Base-by-base conservation (phyloP, 805 yeast genomes). In the Cephaloascus albidus region DNA sequence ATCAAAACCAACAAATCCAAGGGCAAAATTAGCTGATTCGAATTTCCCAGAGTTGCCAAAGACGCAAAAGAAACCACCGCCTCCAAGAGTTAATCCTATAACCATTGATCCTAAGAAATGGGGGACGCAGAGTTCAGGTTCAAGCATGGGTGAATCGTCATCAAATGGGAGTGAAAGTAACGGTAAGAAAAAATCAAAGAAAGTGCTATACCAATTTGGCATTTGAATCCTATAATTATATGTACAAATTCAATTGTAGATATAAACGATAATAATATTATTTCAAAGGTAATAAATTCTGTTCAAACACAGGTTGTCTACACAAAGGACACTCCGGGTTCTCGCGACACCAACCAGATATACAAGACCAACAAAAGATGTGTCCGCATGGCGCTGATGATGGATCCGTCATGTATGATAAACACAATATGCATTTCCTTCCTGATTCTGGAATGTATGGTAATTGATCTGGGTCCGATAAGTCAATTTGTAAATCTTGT, bases 341-440 rank as follows among this genome's bases (percentile, higher is more conserved):
- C 47, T 88, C 96, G 45, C 86, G 68, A 42, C 88, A 76, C 97
- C 97, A 90, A 49, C 85, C 95, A 4, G 78, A 69, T 3, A 88
- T 78, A 55, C 97, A 90, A 4, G 66, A 68, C 97, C 97, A 90
- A 60, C 98, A 90, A 57, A 85, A 90, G 14, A 86, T 42, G 56
- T 90, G 98, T 0, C 97, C 98, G 60, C 98, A 90, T 3, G 80
- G 74, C 0, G 95, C 87, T 43, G 85, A 76, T 1, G 95, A 67
- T 3, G 98, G 97, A 44, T 85, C 76, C 1, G 61, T 67, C 93
- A 90, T 85, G 14, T 72, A 68, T 6, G 84, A 79, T 18, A 90
- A 68, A 55, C 98, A 90, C 17, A 93, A 68, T 72, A 88, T 82
- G 54, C 98, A 90, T 33, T 72, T 68, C 39, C 97, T 68, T 1